Conservation (phyloP, 2,329 filamentous ascomycete genomes). For the Lecanicillium sp. region DNA sequence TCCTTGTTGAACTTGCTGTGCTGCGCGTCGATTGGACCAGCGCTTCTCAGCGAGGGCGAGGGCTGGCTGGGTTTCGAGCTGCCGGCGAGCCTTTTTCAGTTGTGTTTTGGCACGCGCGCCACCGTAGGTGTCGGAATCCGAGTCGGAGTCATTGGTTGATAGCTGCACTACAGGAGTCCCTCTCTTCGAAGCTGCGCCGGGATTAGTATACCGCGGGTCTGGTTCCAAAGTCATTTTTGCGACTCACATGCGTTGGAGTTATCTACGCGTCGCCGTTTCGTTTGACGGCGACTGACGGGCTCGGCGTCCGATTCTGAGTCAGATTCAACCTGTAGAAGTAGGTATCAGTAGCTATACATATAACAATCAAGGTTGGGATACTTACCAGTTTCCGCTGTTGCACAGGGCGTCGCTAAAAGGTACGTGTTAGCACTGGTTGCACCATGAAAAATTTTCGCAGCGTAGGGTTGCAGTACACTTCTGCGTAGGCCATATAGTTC, state of each 20-base stretch:
- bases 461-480: constrained; percentile 57
- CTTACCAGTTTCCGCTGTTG: constrained; percentile 51
- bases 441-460: constrained; percentile 13
- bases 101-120: constrained; percentile 60
- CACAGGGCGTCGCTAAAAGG: constrained; percentile 42
- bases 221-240: constrained; percentile 3
- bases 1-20: constrained; percentile 59
- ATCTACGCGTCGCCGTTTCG: constrained; percentile 62
- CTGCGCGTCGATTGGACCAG: constrained; percentile 81
- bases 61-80: constrained; percentile 58
- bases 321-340: constrained; percentile 34
- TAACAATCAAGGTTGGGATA: constrained; percentile 9
- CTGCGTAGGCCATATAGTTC: constrained; percentile 89
- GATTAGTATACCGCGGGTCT: constrained; percentile 10
- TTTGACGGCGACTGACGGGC: constrained; percentile 46
- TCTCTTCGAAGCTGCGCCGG: constrained; percentile 47
- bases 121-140: constrained; percentile 71
- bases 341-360: constrained; percentile 3
- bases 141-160: constrained; percentile 53
- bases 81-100: constrained; percentile 70
- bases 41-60: constrained; percentile 71
- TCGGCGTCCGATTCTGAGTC: constrained; percentile 66
- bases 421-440: constrained; percentile 21
- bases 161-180: constrained; percentile 47
- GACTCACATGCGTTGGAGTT: constrained; percentile 54